phyloP scores from a whole-genome alignment of 2,329 filamentous ascomycete species.

The Trichoderma atroviride region DNA sequence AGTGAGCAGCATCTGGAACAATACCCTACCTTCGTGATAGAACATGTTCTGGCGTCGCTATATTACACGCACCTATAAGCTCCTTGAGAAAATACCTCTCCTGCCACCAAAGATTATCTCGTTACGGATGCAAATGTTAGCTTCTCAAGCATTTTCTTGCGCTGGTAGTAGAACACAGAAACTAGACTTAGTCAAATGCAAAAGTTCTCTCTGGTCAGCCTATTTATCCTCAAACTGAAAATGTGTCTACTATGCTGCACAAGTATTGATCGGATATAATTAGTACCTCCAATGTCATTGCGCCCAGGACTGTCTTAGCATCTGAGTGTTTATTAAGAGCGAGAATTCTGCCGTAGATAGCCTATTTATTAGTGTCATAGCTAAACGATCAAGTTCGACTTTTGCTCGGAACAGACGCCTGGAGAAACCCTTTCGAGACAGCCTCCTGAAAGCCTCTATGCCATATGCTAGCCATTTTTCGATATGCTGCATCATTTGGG shows the following conservation, averaged over 20 bases:
- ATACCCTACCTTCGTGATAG: not conserved
- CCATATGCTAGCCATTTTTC: constrained; percentile 48
- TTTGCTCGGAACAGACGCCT: not conserved
- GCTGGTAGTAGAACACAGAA: not conserved
- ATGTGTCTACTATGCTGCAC: not conserved
- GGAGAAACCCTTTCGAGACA: not conserved
- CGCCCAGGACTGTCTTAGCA: not conserved
- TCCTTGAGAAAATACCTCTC: not conserved
- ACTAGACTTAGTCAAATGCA: not conserved
- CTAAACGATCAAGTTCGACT: not conserved
- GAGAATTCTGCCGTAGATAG: not conserved
- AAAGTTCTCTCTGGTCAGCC: not conserved
- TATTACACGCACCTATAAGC: not conserved
- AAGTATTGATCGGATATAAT: not conserved
- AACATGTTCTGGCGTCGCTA: not conserved
- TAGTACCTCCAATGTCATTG: not conserved
- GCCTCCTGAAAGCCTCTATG: constrained; percentile 33
- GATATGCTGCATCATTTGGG: constrained; percentile 44
- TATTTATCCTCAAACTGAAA: not conserved
- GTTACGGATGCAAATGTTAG: not conserved
- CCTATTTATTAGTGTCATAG: not conserved
- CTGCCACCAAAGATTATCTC: not conserved
- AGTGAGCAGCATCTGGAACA: constrained; percentile 12
- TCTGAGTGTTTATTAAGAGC: not conserved
- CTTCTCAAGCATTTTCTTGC: not conserved